Percentiles rank a stretch among this genome's conserved stretches.
phyloP scores from a whole-genome alignment of 371 early-diverging fungal genomes.

The Mortierella sp. region DNA sequence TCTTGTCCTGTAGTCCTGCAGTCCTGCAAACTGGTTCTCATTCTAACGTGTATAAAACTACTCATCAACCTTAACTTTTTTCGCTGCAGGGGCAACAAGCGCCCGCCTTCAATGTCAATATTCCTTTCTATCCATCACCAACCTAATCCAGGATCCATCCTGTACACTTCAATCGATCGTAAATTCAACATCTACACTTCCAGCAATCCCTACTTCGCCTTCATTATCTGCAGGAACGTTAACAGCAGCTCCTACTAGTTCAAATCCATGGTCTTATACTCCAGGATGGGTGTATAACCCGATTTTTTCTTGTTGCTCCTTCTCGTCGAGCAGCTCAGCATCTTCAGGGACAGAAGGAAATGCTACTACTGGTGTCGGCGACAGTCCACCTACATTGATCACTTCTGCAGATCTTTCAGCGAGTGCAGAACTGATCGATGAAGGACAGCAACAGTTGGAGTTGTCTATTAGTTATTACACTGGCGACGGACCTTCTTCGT shows the following conservation, averaged over 20 bases:
- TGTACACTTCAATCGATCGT: constrained; percentile 33
- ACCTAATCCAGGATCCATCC: constrained; percentile 38
- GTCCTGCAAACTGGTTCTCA: neutral
- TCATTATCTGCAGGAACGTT: constrained; percentile 34
- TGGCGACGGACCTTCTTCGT: constrained; percentile 10
- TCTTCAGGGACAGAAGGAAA: neutral
- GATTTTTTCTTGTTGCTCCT: constrained; percentile 48
- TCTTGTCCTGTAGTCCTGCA: no score
- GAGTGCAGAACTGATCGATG: constrained; percentile 29
- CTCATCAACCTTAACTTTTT: neutral
- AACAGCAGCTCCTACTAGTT: constrained; percentile 17
- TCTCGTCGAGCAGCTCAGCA: constrained; percentile 4
- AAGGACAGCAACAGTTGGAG: constrained; percentile 48
- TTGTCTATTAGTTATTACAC: constrained; percentile 46
- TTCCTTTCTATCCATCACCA: constrained; percentile 32
- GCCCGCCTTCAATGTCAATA: constrained; percentile 51
- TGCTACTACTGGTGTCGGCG: neutral
- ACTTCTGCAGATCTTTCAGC: constrained; percentile 35
- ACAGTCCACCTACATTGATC: constrained; percentile 23
- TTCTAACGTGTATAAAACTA: neutral
- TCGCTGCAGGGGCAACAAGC: constrained; percentile 30
- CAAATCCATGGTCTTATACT: constrained; percentile 46
- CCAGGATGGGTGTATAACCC: constrained; percentile 54
- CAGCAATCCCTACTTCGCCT: constrained; percentile 22
- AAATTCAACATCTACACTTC: constrained; percentile 12